phyloP scores from a whole-genome alignment of 75 land plant species.

The Chamaecyparis obtusa region DNA sequence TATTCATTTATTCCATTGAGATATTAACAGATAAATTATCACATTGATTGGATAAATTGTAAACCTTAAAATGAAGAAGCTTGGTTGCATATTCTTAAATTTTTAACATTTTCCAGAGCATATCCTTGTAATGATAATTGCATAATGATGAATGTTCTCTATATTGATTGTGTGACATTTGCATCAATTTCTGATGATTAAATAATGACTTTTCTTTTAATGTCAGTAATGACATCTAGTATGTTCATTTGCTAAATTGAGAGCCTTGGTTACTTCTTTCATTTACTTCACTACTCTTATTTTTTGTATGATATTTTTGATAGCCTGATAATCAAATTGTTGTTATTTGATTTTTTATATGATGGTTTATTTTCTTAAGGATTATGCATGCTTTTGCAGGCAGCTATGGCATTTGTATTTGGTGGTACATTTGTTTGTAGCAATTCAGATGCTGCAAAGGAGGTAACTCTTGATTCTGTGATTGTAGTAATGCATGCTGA shows the following conservation, averaged over 20 bases:
- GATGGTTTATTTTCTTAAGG: constrained; percentile 1
- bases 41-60: background rate
- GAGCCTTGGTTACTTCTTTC: background rate
- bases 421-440: constrained; percentile 93
- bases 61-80: background rate
- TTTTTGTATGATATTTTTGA: background rate
- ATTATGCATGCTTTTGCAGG: constrained; percentile 48
- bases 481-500: background rate
- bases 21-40: background rate
- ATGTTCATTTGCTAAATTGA: background rate
- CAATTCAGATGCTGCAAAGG: constrained; percentile 69
- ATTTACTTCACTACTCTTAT: background rate
- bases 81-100: too few species aligned
- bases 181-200: too few species aligned
- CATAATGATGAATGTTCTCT: background rate
- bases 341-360: constrained; percentile 4
- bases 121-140: background rate
- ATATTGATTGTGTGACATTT: too few species aligned
- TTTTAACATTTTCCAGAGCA: background rate
- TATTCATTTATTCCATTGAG: background rate
- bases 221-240: background rate
- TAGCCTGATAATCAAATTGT: background rate
- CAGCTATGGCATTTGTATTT: constrained; percentile 95
- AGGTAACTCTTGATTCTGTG: constrained; percentile 48
- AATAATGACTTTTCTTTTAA: background rate